phyloP scores from a whole-genome alignment of 192 early-diverging fungal species.

The Entomortierella parvispora region DNA sequence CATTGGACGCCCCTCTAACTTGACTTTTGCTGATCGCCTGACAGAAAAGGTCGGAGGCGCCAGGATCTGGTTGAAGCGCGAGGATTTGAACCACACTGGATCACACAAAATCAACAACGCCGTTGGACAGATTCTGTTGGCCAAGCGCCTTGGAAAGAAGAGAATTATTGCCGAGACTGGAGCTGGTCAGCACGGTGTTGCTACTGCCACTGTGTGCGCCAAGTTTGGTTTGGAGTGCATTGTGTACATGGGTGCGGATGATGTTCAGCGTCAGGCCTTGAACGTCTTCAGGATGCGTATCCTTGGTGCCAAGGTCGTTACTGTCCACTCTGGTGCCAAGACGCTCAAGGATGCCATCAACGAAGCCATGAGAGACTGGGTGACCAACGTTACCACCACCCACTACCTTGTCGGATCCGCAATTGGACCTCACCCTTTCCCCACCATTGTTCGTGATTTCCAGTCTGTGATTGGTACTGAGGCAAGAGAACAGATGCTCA shows the following conservation, averaged over 20 bases:
- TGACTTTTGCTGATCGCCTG: constrained; percentile 90
- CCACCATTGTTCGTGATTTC: constrained; percentile 96
- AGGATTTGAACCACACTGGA: constrained; percentile 99
- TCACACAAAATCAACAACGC: constrained; percentile 99
- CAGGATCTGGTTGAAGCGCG: constrained; percentile 97
- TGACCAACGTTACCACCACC: constrained; percentile 92
- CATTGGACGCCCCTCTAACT: constrained; percentile 90
- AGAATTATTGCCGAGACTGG: constrained; percentile 99
- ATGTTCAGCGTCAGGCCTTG: constrained; percentile 91
- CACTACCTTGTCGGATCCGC: constrained; percentile 98
- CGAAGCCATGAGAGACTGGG: constrained; percentile 99
- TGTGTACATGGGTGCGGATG: constrained; percentile 98
- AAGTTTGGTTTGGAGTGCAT: constrained; percentile 97
- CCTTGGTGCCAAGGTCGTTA: constrained; percentile 92
- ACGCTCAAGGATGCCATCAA: constrained; percentile 99
- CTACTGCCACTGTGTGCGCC: constrained; percentile 97
- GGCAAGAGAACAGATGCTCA: constrained; percentile 84
- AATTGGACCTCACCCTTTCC: constrained; percentile 98
- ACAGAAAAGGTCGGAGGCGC: constrained; percentile 85
- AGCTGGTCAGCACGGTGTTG: constrained; percentile 98
- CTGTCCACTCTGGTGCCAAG: constrained; percentile 73
- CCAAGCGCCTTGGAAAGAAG: constrained; percentile 94
- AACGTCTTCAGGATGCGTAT: constrained; percentile 97
- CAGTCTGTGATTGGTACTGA: constrained; percentile 97
- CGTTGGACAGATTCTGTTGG: constrained; percentile 91